phyloP scores from a whole-genome alignment of 2,329 filamentous ascomycete genomes.

The Ceratocystis alfenasii region DNA sequence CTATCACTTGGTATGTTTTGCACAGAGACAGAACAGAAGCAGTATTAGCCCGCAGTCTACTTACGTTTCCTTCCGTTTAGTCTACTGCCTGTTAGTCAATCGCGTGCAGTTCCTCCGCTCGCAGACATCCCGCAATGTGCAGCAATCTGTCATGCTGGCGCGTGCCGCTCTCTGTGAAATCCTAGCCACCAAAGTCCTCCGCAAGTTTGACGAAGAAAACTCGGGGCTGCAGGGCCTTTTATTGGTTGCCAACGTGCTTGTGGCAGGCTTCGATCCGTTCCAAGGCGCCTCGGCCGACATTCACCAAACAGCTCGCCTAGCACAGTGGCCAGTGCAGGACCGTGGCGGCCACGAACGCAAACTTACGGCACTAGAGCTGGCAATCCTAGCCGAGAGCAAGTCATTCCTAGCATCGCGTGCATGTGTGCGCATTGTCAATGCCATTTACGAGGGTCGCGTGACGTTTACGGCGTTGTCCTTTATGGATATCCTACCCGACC shows the following conservation, averaged over 20 bases:
- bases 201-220: conserved; percentile 57
- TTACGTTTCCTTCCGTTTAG: conserved; percentile 28
- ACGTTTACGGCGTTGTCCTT: conserved; percentile 60
- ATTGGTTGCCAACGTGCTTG: conserved; percentile 48
- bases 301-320: conserved; percentile 35
- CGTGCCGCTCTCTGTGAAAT: conserved; percentile 58
- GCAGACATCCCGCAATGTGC: conserved; percentile 47
- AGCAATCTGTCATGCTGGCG: conserved; percentile 58
- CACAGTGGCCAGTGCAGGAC: conserved; percentile 32
- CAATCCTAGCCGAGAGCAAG: conserved; percentile 61
- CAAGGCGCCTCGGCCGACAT: conserved; percentile 29
- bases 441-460: conserved; percentile 55
- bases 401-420: conserved; percentile 52
- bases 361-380: conserved; percentile 57
- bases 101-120: conserved; percentile 57
- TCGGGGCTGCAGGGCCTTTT: conserved; percentile 51
- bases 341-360: conserved; percentile 38
- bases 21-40: not conserved
- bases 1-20: conserved; percentile 42
- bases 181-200: conserved; percentile 52
- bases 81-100: conserved; percentile 62
- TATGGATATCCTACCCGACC: conserved; percentile 61
- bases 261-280: conserved; percentile 21
- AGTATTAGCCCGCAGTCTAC: not conserved
- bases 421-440: conserved; percentile 58